Percentiles rank a stretch among this genome's conserved stretches.
These are phyloP conservation scores for Microthlaspi erraticum DNA, from an alignment of 345 rosid species.

Conservation along the genomic window DNA sequence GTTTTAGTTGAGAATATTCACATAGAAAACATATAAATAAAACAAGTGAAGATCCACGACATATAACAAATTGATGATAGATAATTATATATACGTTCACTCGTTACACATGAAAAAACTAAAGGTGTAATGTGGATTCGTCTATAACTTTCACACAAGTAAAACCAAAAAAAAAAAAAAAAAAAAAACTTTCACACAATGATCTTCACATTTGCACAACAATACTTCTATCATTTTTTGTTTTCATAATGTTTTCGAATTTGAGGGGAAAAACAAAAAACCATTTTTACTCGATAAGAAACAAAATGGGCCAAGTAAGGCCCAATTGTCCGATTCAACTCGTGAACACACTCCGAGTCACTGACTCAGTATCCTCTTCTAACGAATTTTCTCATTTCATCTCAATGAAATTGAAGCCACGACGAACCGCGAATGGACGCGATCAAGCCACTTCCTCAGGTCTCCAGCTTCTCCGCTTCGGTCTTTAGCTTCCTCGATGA, in stretches of 20 bases:
- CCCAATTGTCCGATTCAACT: slow-evolving; percentile 34
- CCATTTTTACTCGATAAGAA: not conserved
- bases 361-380: slow-evolving; percentile 36
- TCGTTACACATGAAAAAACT: no score
- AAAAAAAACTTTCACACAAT: no score
- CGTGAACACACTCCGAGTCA: slow-evolving; percentile 36
- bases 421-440: slow-evolving; percentile 52
- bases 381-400: slow-evolving; percentile 30
- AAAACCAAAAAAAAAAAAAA: no score
- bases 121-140: no score
- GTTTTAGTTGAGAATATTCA: slow-evolving; percentile 5
- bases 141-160: no score
- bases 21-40: not conserved
- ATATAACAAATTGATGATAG: no score
- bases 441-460: slow-evolving; percentile 55
- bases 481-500: slow-evolving; percentile 61
- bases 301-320: slow-evolving; percentile 9
- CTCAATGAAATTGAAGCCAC: slow-evolving; percentile 36
- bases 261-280: no score
- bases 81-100: no score
- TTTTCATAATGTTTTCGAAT: no score
- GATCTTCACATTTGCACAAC: no score
- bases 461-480: slow-evolving; percentile 29
- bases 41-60: not conserved
- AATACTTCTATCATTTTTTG: no score